Conservation (phyloP, 2,329 filamentous ascomycete species). For the Xylaria sp. region DNA sequence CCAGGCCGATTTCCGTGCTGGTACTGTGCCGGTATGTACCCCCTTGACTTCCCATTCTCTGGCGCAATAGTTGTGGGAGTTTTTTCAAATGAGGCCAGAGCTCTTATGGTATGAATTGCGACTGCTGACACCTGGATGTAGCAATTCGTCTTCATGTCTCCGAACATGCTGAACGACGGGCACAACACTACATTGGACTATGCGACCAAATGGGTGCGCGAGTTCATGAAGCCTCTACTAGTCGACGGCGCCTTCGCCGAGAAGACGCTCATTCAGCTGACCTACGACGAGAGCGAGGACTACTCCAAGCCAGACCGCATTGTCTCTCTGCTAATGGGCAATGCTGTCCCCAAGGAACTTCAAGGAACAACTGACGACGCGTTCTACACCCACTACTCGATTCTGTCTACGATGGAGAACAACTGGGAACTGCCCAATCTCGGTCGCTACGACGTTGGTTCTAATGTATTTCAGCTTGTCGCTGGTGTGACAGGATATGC, state of each 20-base stretch:
- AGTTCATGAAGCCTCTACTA: conserved; percentile 65
- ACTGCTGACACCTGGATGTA: conserved; percentile 1
- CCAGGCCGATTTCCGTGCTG: conserved; percentile 48
- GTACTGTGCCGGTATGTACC: conserved; percentile 44
- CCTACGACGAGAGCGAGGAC: conserved; percentile 71
- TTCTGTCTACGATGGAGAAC: conserved; percentile 51
- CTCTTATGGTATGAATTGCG: not conserved
- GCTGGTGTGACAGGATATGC: conserved; percentile 54
- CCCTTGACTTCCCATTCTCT: not conserved
- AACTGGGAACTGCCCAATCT: conserved; percentile 59
- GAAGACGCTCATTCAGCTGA: conserved; percentile 68
- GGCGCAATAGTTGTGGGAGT: not conserved
- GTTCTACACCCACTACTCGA: conserved; percentile 61
- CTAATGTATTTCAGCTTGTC: conserved; percentile 55
- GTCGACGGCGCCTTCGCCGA: conserved; percentile 64
- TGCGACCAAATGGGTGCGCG: conserved; percentile 62
- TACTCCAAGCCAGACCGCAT: conserved; percentile 65
- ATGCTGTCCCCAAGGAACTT: conserved; percentile 58
- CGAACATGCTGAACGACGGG: conserved; percentile 61
- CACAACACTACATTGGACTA: conserved; percentile 67
- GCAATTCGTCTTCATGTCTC: conserved; percentile 60
- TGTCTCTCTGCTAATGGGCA: conserved; percentile 66
- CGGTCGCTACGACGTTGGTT: conserved; percentile 31
- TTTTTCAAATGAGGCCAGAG: not conserved
- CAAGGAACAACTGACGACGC: conserved; percentile 61